A percentile compares a stretch with the other conserved stretches of the same genome.
Conservation (phyloP, 2,329 filamentous ascomycete species). For the Exophiala phaeomuriformis region DNA sequence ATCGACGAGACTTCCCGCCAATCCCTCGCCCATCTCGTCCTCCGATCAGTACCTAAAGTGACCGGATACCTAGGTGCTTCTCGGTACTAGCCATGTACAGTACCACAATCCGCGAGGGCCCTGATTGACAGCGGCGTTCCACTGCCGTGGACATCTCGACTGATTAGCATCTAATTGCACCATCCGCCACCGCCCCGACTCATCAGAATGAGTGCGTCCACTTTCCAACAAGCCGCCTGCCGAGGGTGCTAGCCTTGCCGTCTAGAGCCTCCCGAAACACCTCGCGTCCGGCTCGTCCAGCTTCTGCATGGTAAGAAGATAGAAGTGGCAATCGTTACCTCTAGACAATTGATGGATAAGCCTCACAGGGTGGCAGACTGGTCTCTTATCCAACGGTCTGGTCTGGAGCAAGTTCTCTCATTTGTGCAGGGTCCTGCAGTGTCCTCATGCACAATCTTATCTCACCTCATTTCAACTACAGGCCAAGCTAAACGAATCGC, state of each 20-base stretch:
- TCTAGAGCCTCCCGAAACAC: not conserved
- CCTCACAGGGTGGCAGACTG: not conserved
- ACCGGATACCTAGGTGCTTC: too few relatives aligned
- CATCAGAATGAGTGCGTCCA: not conserved
- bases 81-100: too few relatives aligned
- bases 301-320: too few relatives aligned
- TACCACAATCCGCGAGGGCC: too few relatives aligned
- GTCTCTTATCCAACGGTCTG: not conserved
- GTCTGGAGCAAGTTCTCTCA: not conserved
- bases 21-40: too few relatives aligned
- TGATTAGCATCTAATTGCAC: not conserved
- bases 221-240: not conserved
- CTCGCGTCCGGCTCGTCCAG: not conserved
- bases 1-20: too few relatives aligned
- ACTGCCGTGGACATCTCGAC: not conserved
- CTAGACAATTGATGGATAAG: not conserved
- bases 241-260: not conserved
- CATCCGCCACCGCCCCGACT: not conserved
- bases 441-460: slow-evolving; percentile 14
- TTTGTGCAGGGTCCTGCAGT: not conserved
- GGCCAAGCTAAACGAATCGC: slow-evolving; percentile 9
- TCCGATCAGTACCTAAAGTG: too few relatives aligned
- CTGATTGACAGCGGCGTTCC: not conserved
- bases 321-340: not conserved
- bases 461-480: slow-evolving; percentile 10